These are phyloP conservation scores for Erodium moschatum DNA, from an alignment of 441 rosid genomes.

Conservation along the genomic window DNA sequence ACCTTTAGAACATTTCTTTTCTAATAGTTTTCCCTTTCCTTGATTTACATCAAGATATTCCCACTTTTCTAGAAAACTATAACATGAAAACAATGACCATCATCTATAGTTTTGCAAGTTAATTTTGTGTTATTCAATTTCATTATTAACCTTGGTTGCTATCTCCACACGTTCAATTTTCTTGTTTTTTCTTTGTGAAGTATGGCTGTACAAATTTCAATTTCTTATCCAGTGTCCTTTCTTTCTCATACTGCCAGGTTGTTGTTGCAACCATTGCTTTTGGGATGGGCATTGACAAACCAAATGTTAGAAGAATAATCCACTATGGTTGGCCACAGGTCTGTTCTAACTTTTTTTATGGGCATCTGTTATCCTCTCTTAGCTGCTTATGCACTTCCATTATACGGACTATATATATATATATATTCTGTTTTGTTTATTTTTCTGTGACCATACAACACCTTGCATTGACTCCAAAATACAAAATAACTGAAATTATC, in stretches of 20 bases:
- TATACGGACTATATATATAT: background rate
- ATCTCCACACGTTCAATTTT: background rate
- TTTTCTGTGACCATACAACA: background rate
- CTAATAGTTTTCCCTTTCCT: background rate
- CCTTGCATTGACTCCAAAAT: constrained; percentile 10
- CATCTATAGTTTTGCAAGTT: background rate
- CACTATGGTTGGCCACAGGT: constrained; percentile 99
- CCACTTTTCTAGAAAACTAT: background rate
- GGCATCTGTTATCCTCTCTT: background rate
- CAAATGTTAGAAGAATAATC: constrained; percentile 64
- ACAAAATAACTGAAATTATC: background rate
- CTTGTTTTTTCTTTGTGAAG: background rate
- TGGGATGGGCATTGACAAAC: constrained; percentile 94
- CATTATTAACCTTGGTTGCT: background rate
- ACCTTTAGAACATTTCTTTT: background rate
- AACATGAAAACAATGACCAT: background rate
- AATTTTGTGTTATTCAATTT: background rate
- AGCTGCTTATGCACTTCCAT: background rate
- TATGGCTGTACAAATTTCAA: background rate
- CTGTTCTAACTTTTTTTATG: background rate
- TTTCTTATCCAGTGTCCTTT: background rate
- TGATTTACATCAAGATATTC: background rate
- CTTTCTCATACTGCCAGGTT: constrained; percentile 36
- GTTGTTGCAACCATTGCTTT: constrained; percentile 88
- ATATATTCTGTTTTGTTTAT: background rate